phyloP scores from a whole-genome alignment of 2,329 filamentous ascomycete genomes.

The Ophiobolus disseminans region DNA sequence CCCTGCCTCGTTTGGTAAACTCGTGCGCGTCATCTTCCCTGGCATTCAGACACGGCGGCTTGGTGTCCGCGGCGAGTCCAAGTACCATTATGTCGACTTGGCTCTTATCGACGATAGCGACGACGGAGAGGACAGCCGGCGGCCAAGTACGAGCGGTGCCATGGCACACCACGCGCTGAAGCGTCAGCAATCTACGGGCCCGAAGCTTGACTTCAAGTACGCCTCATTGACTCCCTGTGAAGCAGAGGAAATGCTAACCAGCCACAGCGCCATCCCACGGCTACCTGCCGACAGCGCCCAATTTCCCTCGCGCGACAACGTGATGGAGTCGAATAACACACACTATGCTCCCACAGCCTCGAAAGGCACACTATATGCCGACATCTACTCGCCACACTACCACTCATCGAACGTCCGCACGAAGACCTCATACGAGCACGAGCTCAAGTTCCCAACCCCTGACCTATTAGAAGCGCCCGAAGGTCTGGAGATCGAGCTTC shows the following conservation, averaged over 20 bases:
- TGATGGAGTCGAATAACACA: constrained; percentile 37
- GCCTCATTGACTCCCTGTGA: neutral
- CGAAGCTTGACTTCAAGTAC: constrained; percentile 47
- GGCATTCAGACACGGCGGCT: constrained; percentile 91
- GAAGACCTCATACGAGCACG: constrained; percentile 65
- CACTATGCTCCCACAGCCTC: constrained; percentile 50
- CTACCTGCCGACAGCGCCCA: constrained; percentile 57
- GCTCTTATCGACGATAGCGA: constrained; percentile 57
- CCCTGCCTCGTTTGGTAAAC: constrained; percentile 95
- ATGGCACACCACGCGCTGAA: constrained; percentile 32
- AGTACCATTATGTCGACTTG: constrained; percentile 84
- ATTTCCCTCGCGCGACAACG: constrained; percentile 49
- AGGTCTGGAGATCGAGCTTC: constrained; percentile 77
- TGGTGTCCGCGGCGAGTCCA: constrained; percentile 94
- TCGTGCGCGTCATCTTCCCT: constrained; percentile 94
- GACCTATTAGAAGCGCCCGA: constrained; percentile 65
- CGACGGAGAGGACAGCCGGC: constrained; percentile 32
- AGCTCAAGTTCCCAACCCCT: constrained; percentile 67
- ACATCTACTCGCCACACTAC: constrained; percentile 54
- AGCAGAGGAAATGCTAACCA: constrained; percentile 12
- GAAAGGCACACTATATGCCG: constrained; percentile 54
- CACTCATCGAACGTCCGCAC: constrained; percentile 47
- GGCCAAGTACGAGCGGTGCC: constrained; percentile 26
- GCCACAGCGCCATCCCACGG: constrained; percentile 51
- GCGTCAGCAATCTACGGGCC: constrained; percentile 42